Base-by-base conservation (phyloP, 352 stramenopile species). In the Globisporangium mamillatum region DNA sequence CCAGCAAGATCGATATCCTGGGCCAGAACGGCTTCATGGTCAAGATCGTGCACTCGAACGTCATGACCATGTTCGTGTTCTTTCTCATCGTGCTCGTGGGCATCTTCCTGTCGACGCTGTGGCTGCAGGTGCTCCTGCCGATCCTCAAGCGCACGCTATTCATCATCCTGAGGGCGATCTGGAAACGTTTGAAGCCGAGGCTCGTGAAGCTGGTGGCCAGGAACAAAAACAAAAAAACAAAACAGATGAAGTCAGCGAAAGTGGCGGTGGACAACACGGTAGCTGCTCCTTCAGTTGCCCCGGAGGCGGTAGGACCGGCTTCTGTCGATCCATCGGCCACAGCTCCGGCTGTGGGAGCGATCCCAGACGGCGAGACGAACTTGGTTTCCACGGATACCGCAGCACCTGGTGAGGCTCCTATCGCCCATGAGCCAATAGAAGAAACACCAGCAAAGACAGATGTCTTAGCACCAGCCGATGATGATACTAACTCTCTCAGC, bases 41-140 rank as follows among this genome's bases (percentile, higher is more conserved):
- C 50, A 93, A 92, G 68, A 69, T 95, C 38, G 70, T 93, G 14
- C 83, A 80, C 24, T 74, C 82, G 9, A 91, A 93, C 73, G 81
- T 84, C 20, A 88, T 92, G 82, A 67, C 89, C 27, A 79, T 93
- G 59, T 88, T 92, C 24, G 48, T 93, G 1, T 74, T 90, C n/a
- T 88, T 90, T 14, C 63, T 82, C 14, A 16, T 81, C n/a, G 63
- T 86, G 10, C 44, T 93, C 5, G 56, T 82, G 1, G 76, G 72
- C 2, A 77, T 94, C 22, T 62, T 94, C 6, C 55, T 95, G 4
- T 91, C 86, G 58, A 76, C 79, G 0, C 68, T 95, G 1, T 85
- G 79, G 71, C 57, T 70, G 0, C 75, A 75, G 2, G 64, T 94
- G 22, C 36, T 93, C 18, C 71, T 78, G 16, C 87, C 86, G 4